Conservation (phyloP, 371 early-diverging fungal genomes). For the Thermomucor indicae-seudaticae region DNA sequence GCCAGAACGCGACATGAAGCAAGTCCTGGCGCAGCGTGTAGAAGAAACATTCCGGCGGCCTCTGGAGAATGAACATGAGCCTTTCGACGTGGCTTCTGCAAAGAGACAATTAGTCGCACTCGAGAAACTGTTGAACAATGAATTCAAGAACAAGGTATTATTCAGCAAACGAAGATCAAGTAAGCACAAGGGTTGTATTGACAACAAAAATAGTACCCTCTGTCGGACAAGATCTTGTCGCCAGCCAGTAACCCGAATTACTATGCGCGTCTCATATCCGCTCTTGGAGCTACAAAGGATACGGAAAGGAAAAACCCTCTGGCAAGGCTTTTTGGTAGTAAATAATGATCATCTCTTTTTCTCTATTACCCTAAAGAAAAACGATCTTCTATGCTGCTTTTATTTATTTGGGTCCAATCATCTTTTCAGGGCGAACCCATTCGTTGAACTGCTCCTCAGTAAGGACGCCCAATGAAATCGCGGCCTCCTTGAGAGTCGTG, state of each 20-base stretch:
- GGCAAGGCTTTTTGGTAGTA: too few species aligned
- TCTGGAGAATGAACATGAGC: slow-evolving; percentile 18
- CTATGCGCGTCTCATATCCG: slow-evolving; percentile 46
- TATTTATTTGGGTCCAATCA: slow-evolving; percentile 70
- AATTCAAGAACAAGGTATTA: slow-evolving; percentile 52
- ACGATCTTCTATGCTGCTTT: too few species aligned
- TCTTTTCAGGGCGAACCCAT: slow-evolving; percentile 89
- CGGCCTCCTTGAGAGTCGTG: slow-evolving; percentile 82
- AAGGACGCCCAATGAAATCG: slow-evolving; percentile 73
- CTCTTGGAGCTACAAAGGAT: slow-evolving; percentile 43
- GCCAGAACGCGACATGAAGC: slow-evolving; percentile 57
- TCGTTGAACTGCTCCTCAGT: slow-evolving; percentile 85
- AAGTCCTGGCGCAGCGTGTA: slow-evolving; percentile 46
- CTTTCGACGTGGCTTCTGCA: slow-evolving; percentile 36
- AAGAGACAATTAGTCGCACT: slow-evolving; percentile 44
- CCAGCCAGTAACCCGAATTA: slow-evolving; percentile 64
- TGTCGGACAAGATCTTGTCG: slow-evolving; percentile 49
- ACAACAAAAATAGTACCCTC: slow-evolving; percentile 39
- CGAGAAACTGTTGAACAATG: slow-evolving; percentile 45
- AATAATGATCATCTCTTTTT: too few species aligned
- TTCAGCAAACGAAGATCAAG: too few species aligned
- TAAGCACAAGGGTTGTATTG: too few species aligned
- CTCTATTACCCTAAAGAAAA: too few species aligned
- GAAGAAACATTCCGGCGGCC: slow-evolving; percentile 48
- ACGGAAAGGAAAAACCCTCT: slow-evolving; percentile 35